Evolutionary conservation across 768 basidiomycete genomes (phyloP), one percentile per base, ranked within the genome.

Genomic region (Tylopilus plumbeoviolaceoides): DNA sequence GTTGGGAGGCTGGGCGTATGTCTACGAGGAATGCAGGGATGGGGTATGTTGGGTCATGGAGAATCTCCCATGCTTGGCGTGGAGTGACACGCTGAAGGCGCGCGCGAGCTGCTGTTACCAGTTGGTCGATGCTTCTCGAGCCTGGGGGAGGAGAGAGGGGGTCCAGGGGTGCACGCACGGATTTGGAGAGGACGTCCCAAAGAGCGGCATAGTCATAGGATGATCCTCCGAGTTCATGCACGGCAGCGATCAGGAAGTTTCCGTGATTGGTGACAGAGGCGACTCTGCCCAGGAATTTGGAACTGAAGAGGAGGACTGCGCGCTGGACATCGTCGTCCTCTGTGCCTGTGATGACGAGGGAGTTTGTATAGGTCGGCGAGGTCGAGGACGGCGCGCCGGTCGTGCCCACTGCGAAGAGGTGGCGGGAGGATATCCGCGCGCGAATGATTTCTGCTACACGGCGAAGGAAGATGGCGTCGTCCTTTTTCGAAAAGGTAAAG

Each of bases 11-110:
- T 0, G 87, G 79, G 7, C 89, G 82, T 47, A 91, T 89, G 65
- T 91, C 89, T 7, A 91, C 88, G 39, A 91, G 74, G 50, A 90
- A 78, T 1, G 82, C 84, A 1, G 88, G 87, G 38, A 80, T 81
- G 5, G 72, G 75, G 36, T 78, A 73, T 25, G 74, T 69, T 6
- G 76, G 71, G 38, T 79, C 77, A 28, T 76, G 74, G 7, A 89
- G 75, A 59, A 87, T 82, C 1, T 76, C 74, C 63, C 76, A 80
- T 1, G 88, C 87, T 58, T 85, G 74, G 17, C 60, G 63, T 0
- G 87, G 78, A 0, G 78, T 78, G 49, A 90, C 68, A 7, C 89
- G 78, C 53, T 87, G 79, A 3, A 91, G 74, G 30, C 79, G 78
- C 0, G 85, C 76, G 4, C 88, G 81, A 0, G 83, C 81, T 17